These are phyloP conservation scores for Lyophyllum atratum DNA, from an alignment of 768 basidiomycete genomes.

Conservation along the genomic window DNA sequence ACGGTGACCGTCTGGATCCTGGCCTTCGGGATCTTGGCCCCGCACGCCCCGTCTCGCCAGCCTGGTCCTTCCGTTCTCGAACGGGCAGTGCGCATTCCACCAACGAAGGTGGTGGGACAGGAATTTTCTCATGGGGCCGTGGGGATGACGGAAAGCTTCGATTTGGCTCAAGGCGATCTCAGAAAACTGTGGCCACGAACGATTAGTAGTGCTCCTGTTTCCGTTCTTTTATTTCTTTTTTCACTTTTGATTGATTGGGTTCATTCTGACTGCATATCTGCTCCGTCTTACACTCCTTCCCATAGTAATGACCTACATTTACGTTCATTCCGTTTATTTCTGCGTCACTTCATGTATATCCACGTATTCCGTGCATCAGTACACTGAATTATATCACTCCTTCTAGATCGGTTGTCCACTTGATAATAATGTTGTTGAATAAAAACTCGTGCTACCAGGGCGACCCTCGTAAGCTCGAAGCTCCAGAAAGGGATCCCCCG, in stretches of 20 bases:
- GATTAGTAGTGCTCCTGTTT: slow-evolving; percentile 21
- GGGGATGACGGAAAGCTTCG: slow-evolving; percentile 66
- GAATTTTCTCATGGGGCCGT: slow-evolving; percentile 70
- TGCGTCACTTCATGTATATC: slow-evolving; percentile 21
- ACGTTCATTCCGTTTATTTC: slow-evolving; percentile 28
- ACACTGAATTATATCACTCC: slow-evolving; percentile 30
- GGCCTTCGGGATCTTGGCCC: slow-evolving; percentile 45
- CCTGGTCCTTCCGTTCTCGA: slow-evolving; percentile 85
- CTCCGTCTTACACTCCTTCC: slow-evolving; percentile 28
- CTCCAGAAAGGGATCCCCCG: slow-evolving; percentile 40
- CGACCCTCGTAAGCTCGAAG: slow-evolving; percentile 37
- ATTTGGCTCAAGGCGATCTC: slow-evolving; percentile 70
- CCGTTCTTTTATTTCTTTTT: slow-evolving; percentile 10
- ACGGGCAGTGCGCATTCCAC: slow-evolving; percentile 75
- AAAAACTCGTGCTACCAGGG: slow-evolving; percentile 37
- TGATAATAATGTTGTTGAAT: background rate
- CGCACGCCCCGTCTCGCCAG: slow-evolving; percentile 68
- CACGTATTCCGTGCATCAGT: slow-evolving; percentile 28
- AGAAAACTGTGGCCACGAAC: slow-evolving; percentile 40
- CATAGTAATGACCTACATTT: slow-evolving; percentile 29
- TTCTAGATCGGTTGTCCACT: slow-evolving; percentile 15
- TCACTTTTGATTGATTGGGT: slow-evolving; percentile 21
- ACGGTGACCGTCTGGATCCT: slow-evolving; percentile 50
- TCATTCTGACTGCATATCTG: slow-evolving; percentile 22
- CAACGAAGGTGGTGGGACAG: slow-evolving; percentile 56